Evolutionary conservation across 169 alveolate genomes (phyloP).

Genomic region (Cystoisospora suis): DNA sequence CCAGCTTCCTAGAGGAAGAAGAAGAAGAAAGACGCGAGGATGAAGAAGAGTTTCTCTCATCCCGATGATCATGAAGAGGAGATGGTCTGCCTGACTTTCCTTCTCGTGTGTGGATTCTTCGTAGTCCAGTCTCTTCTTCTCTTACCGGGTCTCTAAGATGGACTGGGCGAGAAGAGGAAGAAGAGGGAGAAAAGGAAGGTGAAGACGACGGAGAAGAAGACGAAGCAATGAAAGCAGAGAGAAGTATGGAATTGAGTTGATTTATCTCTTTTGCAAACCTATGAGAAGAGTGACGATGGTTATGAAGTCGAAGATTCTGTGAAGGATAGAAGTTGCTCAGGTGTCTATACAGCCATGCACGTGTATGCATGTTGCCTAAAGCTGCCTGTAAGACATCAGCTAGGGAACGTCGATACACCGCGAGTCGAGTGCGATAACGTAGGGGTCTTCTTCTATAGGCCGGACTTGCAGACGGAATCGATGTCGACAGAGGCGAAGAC

Average conservation of each 20-base stretch:
- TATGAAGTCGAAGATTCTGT: background rate
- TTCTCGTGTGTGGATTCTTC: too few species aligned
- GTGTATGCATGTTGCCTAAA: background rate
- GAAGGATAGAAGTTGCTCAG: background rate
- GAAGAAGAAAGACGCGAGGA: too few species aligned
- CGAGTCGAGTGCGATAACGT: slow-evolving; percentile 23
- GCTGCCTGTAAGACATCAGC: slow-evolving; percentile 8
- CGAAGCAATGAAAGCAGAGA: background rate
- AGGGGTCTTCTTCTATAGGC: background rate
- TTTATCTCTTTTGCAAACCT: too few species aligned
- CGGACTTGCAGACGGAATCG: background rate
- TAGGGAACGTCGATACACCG: slow-evolving; percentile 9
- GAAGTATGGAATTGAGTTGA: background rate
- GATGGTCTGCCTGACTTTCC: too few species aligned
- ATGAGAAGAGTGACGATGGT: too few species aligned
- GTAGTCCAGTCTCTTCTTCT: too few species aligned
- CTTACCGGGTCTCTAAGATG: too few species aligned
- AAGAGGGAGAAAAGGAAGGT: too few species aligned
- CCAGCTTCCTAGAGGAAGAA: too few species aligned
- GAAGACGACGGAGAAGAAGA: background rate
- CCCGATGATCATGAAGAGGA: too few species aligned
- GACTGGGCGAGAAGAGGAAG: too few species aligned
- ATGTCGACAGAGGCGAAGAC: background rate
- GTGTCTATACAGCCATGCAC: background rate
- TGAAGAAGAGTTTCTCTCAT: too few species aligned